Evolutionary conservation across 2,329 filamentous ascomycete species (phyloP).

Genomic region (Fonsecaea monophora): DNA sequence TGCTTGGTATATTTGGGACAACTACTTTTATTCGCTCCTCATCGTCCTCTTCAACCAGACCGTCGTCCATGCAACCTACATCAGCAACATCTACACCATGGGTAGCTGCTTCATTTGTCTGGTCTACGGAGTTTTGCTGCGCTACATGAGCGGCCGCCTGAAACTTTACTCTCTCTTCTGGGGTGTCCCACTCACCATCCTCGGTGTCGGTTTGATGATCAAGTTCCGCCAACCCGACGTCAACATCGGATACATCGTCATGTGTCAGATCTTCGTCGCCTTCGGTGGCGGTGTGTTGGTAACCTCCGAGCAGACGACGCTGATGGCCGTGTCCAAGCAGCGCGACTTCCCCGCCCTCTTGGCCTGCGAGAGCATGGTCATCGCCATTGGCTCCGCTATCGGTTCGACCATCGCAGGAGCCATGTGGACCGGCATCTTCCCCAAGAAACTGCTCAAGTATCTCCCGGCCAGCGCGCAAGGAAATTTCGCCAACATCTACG

Average conservation of each 20-base stretch:
- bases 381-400: slow-evolving; percentile 45
- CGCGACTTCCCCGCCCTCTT: slow-evolving; percentile 55
- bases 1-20: slow-evolving; percentile 37
- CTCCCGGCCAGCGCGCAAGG: slow-evolving; percentile 37
- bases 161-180: slow-evolving; percentile 54
- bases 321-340: slow-evolving; percentile 61
- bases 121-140: no score
- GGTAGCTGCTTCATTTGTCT: slow-evolving; percentile 32
- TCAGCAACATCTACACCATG: slow-evolving; percentile 59
- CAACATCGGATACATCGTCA: slow-evolving; percentile 59
- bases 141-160: no score
- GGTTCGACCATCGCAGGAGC: slow-evolving; percentile 44
- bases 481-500: slow-evolving; percentile 40
- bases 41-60: slow-evolving; percentile 31
- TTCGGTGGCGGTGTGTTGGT: slow-evolving; percentile 44
- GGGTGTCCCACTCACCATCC: slow-evolving; percentile 55
- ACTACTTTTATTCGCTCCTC: slow-evolving; percentile 39
- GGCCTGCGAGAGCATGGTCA: slow-evolving; percentile 45
- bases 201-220: slow-evolving; percentile 61
- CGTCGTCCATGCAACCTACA: slow-evolving; percentile 29
- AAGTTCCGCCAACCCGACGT: slow-evolving; percentile 57
- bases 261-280: slow-evolving; percentile 62
- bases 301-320: slow-evolving; percentile 58
- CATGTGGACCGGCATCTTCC: slow-evolving; percentile 47
- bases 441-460: slow-evolving; percentile 47